Evolutionary conservation across 139 green algal genomes (phyloP), one percentile per base, ranked within the genome.

Genomic region (Tetraselmis striata): DNA sequence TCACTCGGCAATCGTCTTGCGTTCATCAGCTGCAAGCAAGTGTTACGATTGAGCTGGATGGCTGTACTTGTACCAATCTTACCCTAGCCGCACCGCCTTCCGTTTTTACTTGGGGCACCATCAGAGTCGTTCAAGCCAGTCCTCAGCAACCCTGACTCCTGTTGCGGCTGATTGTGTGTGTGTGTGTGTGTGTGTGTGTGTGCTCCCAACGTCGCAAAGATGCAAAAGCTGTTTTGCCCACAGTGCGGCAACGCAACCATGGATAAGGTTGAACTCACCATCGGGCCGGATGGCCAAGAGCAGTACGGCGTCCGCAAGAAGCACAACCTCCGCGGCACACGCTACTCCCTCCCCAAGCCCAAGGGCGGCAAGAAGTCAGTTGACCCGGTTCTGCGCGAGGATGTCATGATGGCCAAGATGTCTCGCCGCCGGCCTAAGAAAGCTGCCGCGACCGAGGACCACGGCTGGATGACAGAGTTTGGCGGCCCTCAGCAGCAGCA

Each of bases 161-260:
- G n/a, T n/a, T n/a, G n/a, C n/a, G n/a, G n/a, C n/a, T n/a, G n/a
- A n/a, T n/a, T n/a, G n/a, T n/a, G n/a, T n/a, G n/a, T n/a, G n/a
- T n/a, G n/a, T n/a, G n/a, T n/a, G n/a, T n/a, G n/a, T n/a, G n/a
- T n/a, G n/a, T n/a, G n/a, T n/a, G n/a, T n/a, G n/a, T n/a, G n/a
- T n/a, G n/a, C n/a, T n/a, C n/a, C n/a, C n/a, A n/a, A n/a, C n/a
- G n/a, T n/a, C n/a, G 11, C 45, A 18, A 5, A 67, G 45, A 67
- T 67, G 45, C 45, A 67, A 18, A 67, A 67, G 29, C n/a, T 98
- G 81, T 99, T 99, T 88, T 99, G 96, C 86, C 92, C 93, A 0
- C 88, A 92, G 77, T 99, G 96, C 85, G 96, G 96, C 81, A 98
- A 98, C 87, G 89, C 93, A 82, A 89, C 91, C 0, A 79, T 98